phyloP scores from a whole-genome alignment of 768 basidiomycete genomes.

The Porphyrellus cyaneotinctus region DNA sequence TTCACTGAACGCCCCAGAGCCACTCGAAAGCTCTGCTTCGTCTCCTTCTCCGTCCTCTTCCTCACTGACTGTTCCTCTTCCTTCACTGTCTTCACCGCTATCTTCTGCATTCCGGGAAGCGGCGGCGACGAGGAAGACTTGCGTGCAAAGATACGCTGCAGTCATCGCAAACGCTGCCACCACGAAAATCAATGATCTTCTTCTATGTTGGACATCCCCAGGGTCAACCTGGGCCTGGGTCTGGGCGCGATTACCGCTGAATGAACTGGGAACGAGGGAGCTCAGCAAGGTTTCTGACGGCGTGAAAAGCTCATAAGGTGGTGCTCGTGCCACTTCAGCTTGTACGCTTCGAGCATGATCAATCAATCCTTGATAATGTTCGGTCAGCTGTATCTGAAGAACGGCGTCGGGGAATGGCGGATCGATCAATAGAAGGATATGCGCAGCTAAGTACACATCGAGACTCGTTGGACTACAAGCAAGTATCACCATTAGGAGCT shows the following conservation, averaged over 20 bases:
- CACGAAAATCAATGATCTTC: conserved; percentile 53
- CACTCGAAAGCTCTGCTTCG: conserved; percentile 9
- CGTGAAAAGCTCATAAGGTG: conserved; percentile 19
- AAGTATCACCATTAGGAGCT: background rate
- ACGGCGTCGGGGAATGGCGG: conserved; percentile 61
- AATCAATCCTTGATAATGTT: conserved; percentile 54
- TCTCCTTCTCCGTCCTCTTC: conserved; percentile 16
- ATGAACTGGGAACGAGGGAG: conserved; percentile 37
- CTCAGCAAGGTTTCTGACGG: conserved; percentile 26
- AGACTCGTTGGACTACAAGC: conserved; percentile 52
- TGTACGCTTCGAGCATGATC: conserved; percentile 55
- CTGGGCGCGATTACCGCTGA: conserved; percentile 11
- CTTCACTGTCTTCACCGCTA: background rate
- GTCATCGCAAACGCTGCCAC: conserved; percentile 43
- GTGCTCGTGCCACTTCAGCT: conserved; percentile 28
- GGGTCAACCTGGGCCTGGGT: conserved; percentile 22
- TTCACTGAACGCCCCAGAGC: conserved; percentile 3
- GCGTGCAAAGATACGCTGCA: conserved; percentile 33
- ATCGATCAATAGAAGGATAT: conserved; percentile 55
- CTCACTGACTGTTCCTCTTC: background rate
- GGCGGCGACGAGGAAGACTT: background rate
- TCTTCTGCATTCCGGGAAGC: background rate
- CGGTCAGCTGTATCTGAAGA: conserved; percentile 49
- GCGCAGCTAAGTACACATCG: conserved; percentile 65
- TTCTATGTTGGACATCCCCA: conserved; percentile 45